phyloP scores from a whole-genome alignment of 495 filamentous ascomycete genomes.

The Halenospora varia region DNA sequence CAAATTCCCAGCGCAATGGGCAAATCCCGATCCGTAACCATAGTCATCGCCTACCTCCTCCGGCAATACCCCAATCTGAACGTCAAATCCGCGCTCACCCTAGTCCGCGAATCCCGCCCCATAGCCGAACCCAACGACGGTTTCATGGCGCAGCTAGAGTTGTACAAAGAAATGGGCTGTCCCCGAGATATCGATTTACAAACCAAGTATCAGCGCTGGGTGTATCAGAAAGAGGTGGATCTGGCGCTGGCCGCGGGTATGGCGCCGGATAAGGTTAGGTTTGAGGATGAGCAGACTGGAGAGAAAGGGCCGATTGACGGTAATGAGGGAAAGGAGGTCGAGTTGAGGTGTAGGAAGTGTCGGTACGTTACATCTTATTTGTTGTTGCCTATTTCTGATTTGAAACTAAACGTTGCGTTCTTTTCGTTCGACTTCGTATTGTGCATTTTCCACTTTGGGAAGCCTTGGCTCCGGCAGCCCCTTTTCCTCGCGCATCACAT shows the following conservation, averaged over 20 bases:
- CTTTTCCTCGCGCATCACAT: not conserved
- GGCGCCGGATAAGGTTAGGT: constrained; percentile 70
- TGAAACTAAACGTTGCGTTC: no score
- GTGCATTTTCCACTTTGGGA: no score
- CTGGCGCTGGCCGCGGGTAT: constrained; percentile 65
- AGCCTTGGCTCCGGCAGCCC: no score
- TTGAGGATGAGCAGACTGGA: constrained; percentile 67
- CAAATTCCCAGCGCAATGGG: constrained; percentile 99
- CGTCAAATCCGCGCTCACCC: constrained; percentile 53
- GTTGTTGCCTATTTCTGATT: no score
- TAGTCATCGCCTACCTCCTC: constrained; percentile 82
- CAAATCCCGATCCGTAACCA: constrained; percentile 83
- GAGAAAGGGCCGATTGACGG: constrained; percentile 37
- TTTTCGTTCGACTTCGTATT: no score
- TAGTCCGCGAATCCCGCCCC: constrained; percentile 61
- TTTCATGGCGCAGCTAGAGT: constrained; percentile 80
- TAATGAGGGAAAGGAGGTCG: constrained; percentile 28
- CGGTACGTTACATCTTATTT: constrained; percentile 25
- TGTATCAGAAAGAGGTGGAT: constrained; percentile 75
- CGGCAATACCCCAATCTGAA: constrained; percentile 37
- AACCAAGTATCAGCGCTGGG: constrained; percentile 81
- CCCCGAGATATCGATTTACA: constrained; percentile 59
- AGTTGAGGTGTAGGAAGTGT: constrained; percentile 41
- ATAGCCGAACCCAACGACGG: constrained; percentile 82
- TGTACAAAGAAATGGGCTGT: constrained; percentile 83